Evolutionary conservation across 306 rosid species (phyloP), one percentile per base, ranked within the genome.

Genomic region (Rosa lucieae): DNA sequence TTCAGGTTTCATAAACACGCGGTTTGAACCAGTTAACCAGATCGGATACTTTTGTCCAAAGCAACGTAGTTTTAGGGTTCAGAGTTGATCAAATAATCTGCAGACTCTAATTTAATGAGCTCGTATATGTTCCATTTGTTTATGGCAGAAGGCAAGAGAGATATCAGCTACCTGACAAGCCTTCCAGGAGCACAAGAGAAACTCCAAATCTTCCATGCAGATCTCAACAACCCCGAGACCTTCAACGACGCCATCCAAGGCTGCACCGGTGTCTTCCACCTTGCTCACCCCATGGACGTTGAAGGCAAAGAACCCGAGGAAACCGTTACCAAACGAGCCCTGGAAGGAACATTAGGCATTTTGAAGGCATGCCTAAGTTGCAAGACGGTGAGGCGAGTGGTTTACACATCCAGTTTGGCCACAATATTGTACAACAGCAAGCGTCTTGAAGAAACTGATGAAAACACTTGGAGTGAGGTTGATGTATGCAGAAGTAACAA

Each of bases 271-370:
- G 87, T 88, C 15, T 88, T 86, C 67, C 92, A 88, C 49, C 75
- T 86, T 1, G 90, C 92, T 37, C 89, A 83, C 37, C 88, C 90
- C 18, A 87, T 85, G 85, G 89, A 85, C 69, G 26, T 61, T 0
- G 78, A 39, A 6, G 73, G 37, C 66, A 85, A 10, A 5, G 97
- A 92, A 70, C 70, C 80, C 0, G 90, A 85, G 13, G 89, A 89
- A 37, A 23, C 29, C 1, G 84, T 92, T 49, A 90, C 84, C 37
- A 72, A 79, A 74, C 80, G 87, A 82, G 52, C 88, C 52, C 66
- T 86, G 55, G 85, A 86, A 52, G 97, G 90, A 20, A 83, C 97
- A 37, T 11, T 90, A 2, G 90, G 89, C 1, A 87, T 92, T 63
- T 49, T 92, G 40, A 83, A 79, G 75, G 87, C 87, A 23, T 87